Conservation (phyloP, 1,284 basidiomycete species). For the Ceratobasidium sp. region DNA sequence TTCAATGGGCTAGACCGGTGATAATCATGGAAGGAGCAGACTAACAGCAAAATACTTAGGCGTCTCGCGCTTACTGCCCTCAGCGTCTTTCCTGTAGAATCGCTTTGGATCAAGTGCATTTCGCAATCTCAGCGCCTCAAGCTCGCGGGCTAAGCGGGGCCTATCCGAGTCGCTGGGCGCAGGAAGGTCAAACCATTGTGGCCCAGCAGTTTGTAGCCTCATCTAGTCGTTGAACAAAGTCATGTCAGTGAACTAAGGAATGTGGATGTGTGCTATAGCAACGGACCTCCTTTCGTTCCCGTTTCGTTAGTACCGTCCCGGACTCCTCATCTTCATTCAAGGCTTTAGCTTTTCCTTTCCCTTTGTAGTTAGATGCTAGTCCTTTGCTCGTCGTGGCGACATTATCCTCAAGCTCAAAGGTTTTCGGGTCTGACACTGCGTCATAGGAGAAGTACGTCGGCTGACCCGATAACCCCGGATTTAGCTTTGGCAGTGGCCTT, state of each 20-base stretch:
- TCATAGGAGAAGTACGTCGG: conserved; percentile 19
- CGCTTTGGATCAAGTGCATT: conserved; percentile 96
- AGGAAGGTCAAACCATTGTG: conserved; percentile 92
- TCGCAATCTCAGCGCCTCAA: conserved; percentile 89
- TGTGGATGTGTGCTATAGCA: conserved; percentile 41
- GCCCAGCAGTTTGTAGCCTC: conserved; percentile 79
- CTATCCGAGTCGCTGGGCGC: conserved; percentile 82
- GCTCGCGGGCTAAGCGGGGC: conserved; percentile 87
- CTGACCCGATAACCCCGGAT: conserved; percentile 25
- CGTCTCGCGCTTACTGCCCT: conserved; percentile 84
- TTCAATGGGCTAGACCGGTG: conserved; percentile 13
- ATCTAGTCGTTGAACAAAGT: conserved; percentile 60
- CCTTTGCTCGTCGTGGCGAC: background rate
- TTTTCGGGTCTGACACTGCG: conserved; percentile 23
- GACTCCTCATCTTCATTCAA: conserved; percentile 40
- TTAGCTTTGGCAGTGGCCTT: conserved; percentile 30
- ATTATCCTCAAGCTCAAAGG: conserved; percentile 19
- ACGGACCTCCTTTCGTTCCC: conserved; percentile 40
- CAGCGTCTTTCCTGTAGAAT: conserved; percentile 88
- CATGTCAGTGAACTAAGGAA: conserved; percentile 46
- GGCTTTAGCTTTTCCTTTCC: conserved; percentile 39
- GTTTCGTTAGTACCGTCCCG: conserved; percentile 39
- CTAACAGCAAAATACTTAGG: conserved; percentile 89
- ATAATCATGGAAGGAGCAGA: conserved; percentile 29
- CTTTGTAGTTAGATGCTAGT: conserved; percentile 20